Conservation (phyloP, 2,329 filamentous ascomycete species). For the Geosmithia flava region DNA sequence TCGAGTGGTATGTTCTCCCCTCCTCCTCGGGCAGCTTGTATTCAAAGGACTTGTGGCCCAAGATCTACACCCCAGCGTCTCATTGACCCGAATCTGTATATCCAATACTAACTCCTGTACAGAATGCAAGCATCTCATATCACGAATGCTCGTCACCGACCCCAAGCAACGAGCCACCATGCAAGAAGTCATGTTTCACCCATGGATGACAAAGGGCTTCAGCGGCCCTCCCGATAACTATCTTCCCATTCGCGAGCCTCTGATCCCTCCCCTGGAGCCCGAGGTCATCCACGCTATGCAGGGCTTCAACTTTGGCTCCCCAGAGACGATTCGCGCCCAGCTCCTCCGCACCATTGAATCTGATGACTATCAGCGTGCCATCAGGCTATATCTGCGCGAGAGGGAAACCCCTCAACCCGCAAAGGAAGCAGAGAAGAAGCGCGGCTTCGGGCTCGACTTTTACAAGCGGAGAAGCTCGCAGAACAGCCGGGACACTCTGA, state of each 20-base stretch:
- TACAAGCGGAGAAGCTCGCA: slow-evolving; percentile 90
- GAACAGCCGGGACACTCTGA: slow-evolving; percentile 77
- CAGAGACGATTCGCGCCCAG: slow-evolving; percentile 71
- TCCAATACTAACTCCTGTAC: slow-evolving; percentile 18
- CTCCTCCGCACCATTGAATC: slow-evolving; percentile 81
- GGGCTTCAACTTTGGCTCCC: slow-evolving; percentile 89
- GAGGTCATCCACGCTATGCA: slow-evolving; percentile 89
- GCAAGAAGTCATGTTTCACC: slow-evolving; percentile 85
- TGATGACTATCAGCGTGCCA: slow-evolving; percentile 81
- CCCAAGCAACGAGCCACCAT: slow-evolving; percentile 77
- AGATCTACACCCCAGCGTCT: background rate
- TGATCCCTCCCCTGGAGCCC: slow-evolving; percentile 73
- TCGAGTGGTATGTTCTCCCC: slow-evolving; percentile 55
- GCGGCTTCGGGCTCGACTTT: slow-evolving; percentile 86
- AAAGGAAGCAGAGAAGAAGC: slow-evolving; percentile 66
- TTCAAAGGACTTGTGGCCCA: background rate
- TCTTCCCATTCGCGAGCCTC: slow-evolving; percentile 68
- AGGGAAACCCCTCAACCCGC: slow-evolving; percentile 43
- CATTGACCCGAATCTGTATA: background rate
- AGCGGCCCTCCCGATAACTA: slow-evolving; percentile 79
- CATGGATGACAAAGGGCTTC: slow-evolving; percentile 93
- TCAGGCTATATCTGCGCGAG: slow-evolving; percentile 59
- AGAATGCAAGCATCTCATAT: slow-evolving; percentile 93
- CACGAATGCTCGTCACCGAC: slow-evolving; percentile 91
- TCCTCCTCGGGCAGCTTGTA: background rate